A percentile compares a stretch with the other conserved stretches of the same genome.
Evolutionary conservation across 306 rosid species (phyloP).

Genomic region (Hylodesmum podocarpum): DNA sequence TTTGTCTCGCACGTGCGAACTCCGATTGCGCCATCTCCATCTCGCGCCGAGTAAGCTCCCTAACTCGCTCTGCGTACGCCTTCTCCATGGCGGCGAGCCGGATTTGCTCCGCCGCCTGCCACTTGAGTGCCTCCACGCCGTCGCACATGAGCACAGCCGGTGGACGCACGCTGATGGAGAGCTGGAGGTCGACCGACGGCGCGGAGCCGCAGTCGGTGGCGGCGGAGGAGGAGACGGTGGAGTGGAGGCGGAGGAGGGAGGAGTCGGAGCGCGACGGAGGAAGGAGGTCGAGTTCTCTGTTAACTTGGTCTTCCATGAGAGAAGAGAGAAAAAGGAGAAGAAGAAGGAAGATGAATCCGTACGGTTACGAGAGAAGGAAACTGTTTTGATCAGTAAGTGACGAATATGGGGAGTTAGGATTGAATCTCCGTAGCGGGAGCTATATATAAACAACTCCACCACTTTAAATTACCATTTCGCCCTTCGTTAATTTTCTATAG

Average conservation of each 20-base stretch:
- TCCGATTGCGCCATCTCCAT: conserved; percentile 96
- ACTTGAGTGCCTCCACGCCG: conserved; percentile 70
- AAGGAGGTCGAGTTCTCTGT: conserved; percentile 80
- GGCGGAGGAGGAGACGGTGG: conserved; percentile 32
- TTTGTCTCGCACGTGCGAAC: conserved; percentile 80
- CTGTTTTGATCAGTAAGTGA: conserved; percentile 8
- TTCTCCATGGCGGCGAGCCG: conserved; percentile 91
- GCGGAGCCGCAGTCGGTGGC: conserved; percentile 23
- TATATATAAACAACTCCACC: conserved; percentile 37
- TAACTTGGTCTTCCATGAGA: conserved; percentile 67
- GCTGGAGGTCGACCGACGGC: conserved; percentile 72
- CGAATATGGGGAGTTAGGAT: conserved; percentile 14
- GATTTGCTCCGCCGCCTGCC: conserved; percentile 97
- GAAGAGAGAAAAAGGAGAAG: not conserved
- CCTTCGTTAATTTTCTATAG: conserved; percentile 32
- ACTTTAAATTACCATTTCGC: conserved; percentile 17
- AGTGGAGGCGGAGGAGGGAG: conserved; percentile 49
- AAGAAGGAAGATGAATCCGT: not conserved
- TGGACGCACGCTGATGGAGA: conserved; percentile 74
- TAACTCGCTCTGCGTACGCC: conserved; percentile 87
- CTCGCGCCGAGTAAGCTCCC: conserved; percentile 82
- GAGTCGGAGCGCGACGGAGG: conserved; percentile 64
- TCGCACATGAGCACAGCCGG: conserved; percentile 31
- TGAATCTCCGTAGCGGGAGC: conserved; percentile 44
- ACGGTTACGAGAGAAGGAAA: conserved; percentile 14